phyloP scores from a whole-genome alignment of 2,329 filamentous ascomycete species.

The Colletotrichum ledebouriae region DNA sequence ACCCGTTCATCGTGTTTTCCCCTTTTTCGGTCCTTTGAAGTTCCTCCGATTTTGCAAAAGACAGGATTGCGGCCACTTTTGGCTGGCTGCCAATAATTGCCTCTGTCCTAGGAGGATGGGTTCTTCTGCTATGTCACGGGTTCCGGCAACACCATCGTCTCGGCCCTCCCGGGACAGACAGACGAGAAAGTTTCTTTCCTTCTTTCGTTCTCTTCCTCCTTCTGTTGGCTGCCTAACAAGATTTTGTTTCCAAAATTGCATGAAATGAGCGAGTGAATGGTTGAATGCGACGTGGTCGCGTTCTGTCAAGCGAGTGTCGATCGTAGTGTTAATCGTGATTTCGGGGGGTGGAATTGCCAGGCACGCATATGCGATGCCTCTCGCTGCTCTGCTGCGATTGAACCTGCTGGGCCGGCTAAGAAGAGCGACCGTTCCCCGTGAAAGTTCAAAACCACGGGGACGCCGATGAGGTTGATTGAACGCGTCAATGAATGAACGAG shows the following conservation, averaged over 20 bases:
- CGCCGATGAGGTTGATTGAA: slow-evolving; percentile 9
- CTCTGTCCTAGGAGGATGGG: not conserved
- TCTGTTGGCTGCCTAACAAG: not conserved
- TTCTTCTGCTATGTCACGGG: slow-evolving; percentile 12
- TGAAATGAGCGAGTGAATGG: slow-evolving; percentile 21
- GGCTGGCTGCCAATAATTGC: slow-evolving; percentile 1
- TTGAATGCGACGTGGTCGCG: slow-evolving; percentile 14
- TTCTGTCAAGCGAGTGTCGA: slow-evolving; percentile 20
- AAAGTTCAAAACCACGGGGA: slow-evolving; percentile 14
- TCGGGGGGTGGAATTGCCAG: slow-evolving; percentile 8
- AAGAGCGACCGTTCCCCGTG: not conserved
- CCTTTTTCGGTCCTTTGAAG: not conserved
- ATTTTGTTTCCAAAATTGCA: not conserved
- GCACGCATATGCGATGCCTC: slow-evolving; percentile 18
- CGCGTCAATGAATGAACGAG: slow-evolving; percentile 16
- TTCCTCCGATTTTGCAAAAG: not conserved
- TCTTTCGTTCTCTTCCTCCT: not conserved
- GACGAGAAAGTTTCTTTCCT: not conserved
- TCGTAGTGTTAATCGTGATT: not conserved
- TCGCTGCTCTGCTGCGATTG: slow-evolving; percentile 16
- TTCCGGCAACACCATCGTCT: slow-evolving; percentile 29
- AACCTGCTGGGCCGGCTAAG: slow-evolving; percentile 9
- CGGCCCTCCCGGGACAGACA: slow-evolving; percentile 17
- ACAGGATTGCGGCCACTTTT: not conserved
- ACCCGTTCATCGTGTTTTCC: slow-evolving; percentile 7